These are phyloP conservation scores for Pythium coloratum DNA, from an alignment of 352 stramenopile genomes.

Conservation along the genomic window DNA sequence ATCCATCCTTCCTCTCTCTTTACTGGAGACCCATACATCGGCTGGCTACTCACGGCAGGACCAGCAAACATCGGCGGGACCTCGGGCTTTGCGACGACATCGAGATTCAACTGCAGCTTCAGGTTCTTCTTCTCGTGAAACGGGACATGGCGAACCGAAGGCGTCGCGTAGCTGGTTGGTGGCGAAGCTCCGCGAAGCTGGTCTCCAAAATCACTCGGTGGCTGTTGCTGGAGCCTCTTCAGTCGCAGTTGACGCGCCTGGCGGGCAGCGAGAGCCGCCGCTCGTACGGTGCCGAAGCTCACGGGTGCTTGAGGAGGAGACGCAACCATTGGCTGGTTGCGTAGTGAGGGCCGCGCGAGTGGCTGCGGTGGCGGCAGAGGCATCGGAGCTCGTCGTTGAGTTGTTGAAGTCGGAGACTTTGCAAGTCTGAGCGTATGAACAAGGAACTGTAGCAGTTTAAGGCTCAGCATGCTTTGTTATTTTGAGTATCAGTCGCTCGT, in stretches of 20 bases:
- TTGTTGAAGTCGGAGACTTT: background rate
- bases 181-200: slow-evolving; percentile 15
- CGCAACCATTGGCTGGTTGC: background rate
- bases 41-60: background rate
- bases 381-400: slow-evolving; percentile 5
- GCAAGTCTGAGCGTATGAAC: background rate
- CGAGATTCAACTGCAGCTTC: slow-evolving; percentile 56
- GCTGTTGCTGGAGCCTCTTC: slow-evolving; percentile 20
- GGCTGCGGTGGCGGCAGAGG: slow-evolving; percentile 5
- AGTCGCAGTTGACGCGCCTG: slow-evolving; percentile 43
- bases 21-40: slow-evolving; percentile 33
- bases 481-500: background rate
- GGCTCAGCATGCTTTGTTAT: background rate
- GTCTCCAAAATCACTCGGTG: background rate
- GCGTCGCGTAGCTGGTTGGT: slow-evolving; percentile 15
- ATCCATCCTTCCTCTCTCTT: background rate
- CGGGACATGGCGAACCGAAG: background rate
- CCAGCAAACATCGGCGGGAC: slow-evolving; percentile 43
- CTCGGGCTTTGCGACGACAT: slow-evolving; percentile 32
- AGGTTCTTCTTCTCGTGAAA: slow-evolving; percentile 49
- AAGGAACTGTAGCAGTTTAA: background rate
- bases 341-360: slow-evolving; percentile 1
- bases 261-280: slow-evolving; percentile 52
- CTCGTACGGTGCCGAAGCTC: slow-evolving; percentile 34
- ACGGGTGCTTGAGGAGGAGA: background rate